These are phyloP conservation scores for Dipteronia dyeriana DNA, from an alignment of 345 rosid species.

Conservation along the genomic window DNA sequence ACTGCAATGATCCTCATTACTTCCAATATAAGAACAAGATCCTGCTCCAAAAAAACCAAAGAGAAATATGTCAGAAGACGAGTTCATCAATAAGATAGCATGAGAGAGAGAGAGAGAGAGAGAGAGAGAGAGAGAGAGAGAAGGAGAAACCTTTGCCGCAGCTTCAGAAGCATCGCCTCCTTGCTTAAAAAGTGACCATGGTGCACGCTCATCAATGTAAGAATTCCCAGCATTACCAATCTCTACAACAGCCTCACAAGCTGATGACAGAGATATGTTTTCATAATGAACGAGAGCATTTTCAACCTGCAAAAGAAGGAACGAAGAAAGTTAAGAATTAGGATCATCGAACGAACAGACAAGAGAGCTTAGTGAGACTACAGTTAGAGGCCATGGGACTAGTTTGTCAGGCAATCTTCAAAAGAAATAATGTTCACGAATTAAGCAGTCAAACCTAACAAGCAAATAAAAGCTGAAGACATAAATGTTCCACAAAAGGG, in stretches of 20 bases:
- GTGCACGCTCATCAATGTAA: slow-evolving; percentile 80
- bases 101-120: neutral
- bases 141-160: slow-evolving; percentile 73
- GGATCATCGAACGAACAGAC: neutral
- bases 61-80: neutral
- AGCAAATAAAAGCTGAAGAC: neutral
- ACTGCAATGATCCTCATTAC: slow-evolving; percentile 82
- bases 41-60: slow-evolving; percentile 42
- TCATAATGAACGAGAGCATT: slow-evolving; percentile 66
- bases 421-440: neutral
- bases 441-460: neutral
- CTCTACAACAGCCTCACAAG: slow-evolving; percentile 85
- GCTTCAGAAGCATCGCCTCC: slow-evolving; percentile 78
- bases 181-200: slow-evolving; percentile 90
- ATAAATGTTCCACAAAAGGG: neutral
- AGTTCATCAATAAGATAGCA: neutral
- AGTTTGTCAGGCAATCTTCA: neutral
- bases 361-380: neutral
- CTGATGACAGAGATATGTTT: slow-evolving; percentile 65
- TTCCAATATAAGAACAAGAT: slow-evolving; percentile 84
- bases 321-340: neutral
- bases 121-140: neutral
- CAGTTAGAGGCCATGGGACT: neutral
- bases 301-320: slow-evolving; percentile 49
- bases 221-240: slow-evolving; percentile 87